Evolutionary conservation across 768 basidiomycete species (phyloP), one percentile per base, ranked within the genome.

Genomic region (Termitomyces sp.): DNA sequence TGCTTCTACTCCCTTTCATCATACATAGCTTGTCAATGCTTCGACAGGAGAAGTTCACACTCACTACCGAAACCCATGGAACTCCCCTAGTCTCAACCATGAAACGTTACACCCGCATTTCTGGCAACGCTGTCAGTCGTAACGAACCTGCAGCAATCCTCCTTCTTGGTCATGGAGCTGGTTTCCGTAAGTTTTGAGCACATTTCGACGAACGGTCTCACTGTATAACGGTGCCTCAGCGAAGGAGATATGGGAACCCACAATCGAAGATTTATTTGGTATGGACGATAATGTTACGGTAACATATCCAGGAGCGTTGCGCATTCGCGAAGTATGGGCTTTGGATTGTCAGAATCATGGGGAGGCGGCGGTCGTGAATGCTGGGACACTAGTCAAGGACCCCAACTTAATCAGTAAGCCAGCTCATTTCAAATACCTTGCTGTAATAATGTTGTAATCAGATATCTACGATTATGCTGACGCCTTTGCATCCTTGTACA

Each of bases 201-300:
- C 15, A 25, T 20, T 20, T 25, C 31, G n/a, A 47, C 15, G 9
- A 43, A 55, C 17, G 17, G 14, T 55, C 29, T 10, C 31, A 7
- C 20, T 55, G 38, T 42, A 31, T 15, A 3, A 7, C 2, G 17
- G 8, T 17, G n/a, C 31, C 25, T 42, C 40, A 79, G 77, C 71
- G 59, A 79, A 79, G 61, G 77, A 79, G 61, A 72, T 63, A 1
- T 79, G 77, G 77, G 77, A 79, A 53, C 76, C 77, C 1, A 72
- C 67, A 1, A 68, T 77, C 20, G 68, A 74, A 20, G 69, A 69
- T 42, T 56, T 78, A 3, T 76, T 76, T 43, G 45, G 56, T 15
- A 43, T 72, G 12, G 71, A 74, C n/a, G 60, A 66, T 17, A 40
- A 17, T 14, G 25, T 31, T 40, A n/a, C 53, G 20, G 5, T 45